Base-by-base conservation (phyloP, 768 basidiomycete genomes). In the Russula sp. region DNA sequence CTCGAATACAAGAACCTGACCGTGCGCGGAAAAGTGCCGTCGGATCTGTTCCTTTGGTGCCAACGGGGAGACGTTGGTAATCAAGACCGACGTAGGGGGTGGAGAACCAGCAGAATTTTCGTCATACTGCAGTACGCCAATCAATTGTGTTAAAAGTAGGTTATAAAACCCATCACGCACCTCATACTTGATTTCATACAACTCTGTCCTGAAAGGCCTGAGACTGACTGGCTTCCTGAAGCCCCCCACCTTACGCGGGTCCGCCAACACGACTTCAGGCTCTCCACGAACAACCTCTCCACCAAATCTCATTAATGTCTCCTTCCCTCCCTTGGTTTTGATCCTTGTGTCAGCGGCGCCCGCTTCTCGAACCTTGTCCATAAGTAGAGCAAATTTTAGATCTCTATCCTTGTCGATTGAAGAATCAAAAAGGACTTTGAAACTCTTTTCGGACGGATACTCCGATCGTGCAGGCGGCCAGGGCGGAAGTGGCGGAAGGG, bases 11-110 rank as follows among this genome's bases (percentile, higher is more conserved):
- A 76, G 61, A 62, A 94, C 77, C 18, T 76, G 72, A 1, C 93
- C 94, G 71, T 88, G 79, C 10, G 76, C 65, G 6, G 79, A 71
- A 71, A 96, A 88, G 71, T 88, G 83, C 4, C 83, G 80, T 26
- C 84, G 82, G 59, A 97, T 83, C 44, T 83, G 78, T 38, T 80
- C 76, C 49, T 81, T 82, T 1, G 91, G 83, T 2, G 88, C 88
- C 30, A 97, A 77, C 0, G 87, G 84, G 1, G 88, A 85, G 52
- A 96, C 77, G 62, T 83, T 83, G 28, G 84, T 82, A 51, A 96
- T 76, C 13, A 95, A 81, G 6, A 98, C 84, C 1, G 85, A 81
- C 0, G 83, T 82, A 0, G 92, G 84, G 0, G 92, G 94, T 14
- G 89, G 85, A 0, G 89, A 81, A 0, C 86, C 85, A 1, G 79